Percentiles rank a stretch among this genome's conserved stretches.
Conservation (phyloP, 441 rosid genomes). For the Pelargonium citronellum region DNA sequence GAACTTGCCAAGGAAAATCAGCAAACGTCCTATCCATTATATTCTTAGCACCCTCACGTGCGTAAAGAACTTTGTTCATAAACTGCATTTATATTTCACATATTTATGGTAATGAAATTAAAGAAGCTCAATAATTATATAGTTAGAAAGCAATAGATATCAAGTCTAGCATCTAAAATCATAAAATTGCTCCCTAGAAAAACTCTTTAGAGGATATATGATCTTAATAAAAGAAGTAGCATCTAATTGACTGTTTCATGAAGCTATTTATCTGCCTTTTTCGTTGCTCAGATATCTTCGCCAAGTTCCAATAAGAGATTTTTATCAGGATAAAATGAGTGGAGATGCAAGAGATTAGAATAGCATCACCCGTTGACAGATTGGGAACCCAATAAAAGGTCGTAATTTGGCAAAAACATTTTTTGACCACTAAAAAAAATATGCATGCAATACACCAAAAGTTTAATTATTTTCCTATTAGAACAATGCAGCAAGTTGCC, state of each 20-base stretch:
- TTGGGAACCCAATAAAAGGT: background rate
- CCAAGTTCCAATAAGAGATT: background rate
- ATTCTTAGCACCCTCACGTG: slow-evolving; percentile 92
- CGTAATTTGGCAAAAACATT: background rate
- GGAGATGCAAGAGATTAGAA: background rate
- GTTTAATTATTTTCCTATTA: background rate
- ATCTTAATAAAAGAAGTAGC: background rate
- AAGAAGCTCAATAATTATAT: background rate
- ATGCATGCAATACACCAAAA: background rate
- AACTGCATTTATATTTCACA: slow-evolving; percentile 48
- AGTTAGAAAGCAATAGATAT: background rate
- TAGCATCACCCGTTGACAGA: background rate
- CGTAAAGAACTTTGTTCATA: slow-evolving; percentile 96
- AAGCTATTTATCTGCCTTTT: background rate
- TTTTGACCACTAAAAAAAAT: background rate
- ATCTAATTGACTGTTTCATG: background rate
- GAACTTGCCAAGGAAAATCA: slow-evolving; percentile 90
- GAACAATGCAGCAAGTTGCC: background rate
- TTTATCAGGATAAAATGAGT: background rate
- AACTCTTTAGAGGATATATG: background rate
- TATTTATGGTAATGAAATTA: slow-evolving; percentile 25
- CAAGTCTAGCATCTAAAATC: background rate
- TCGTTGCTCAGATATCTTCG: background rate
- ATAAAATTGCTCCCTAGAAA: background rate
- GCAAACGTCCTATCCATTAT: slow-evolving; percentile 94